phyloP scores from a whole-genome alignment of 2,329 filamentous ascomycete species.

The Venturia effusa region DNA sequence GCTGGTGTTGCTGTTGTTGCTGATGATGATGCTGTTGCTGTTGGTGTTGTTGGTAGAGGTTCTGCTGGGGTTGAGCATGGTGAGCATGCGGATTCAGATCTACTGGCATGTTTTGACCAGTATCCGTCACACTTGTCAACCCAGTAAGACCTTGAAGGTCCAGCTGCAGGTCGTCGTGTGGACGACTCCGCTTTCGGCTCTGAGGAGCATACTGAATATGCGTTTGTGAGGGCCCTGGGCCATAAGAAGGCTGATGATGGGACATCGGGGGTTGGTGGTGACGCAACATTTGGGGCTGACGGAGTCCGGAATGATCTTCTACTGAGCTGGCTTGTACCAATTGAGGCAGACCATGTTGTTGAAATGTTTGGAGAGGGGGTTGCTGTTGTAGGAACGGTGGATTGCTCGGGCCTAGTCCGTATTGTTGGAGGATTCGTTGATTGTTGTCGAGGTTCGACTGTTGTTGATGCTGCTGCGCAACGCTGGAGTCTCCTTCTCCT shows the following conservation, averaged over 20 bases:
- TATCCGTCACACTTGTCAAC: slow-evolving; percentile 25
- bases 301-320: slow-evolving; percentile 22
- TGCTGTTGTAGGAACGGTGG: slow-evolving; percentile 10
- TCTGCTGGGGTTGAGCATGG: slow-evolving; percentile 21
- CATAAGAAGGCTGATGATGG: slow-evolving; percentile 25
- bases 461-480: slow-evolving; percentile 15
- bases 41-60: slow-evolving; percentile 17
- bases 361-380: slow-evolving; percentile 19
- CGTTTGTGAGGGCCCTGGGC: slow-evolving; percentile 12
- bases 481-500: slow-evolving; percentile 18
- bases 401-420: slow-evolving; percentile 18
- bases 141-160: slow-evolving; percentile 29
- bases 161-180: slow-evolving; percentile 27
- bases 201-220: slow-evolving; percentile 23
- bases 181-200: slow-evolving; percentile 33
- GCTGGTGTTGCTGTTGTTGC: slow-evolving; percentile 18
- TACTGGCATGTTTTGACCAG: slow-evolving; percentile 24
- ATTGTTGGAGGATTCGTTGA: slow-evolving; percentile 28
- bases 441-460: slow-evolving; percentile 23
- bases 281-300: slow-evolving; percentile 13
- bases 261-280: slow-evolving; percentile 23
- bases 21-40: slow-evolving; percentile 18
- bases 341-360: slow-evolving; percentile 25
- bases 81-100: slow-evolving; percentile 26
- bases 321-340: slow-evolving; percentile 29